Evolutionary conservation across 495 filamentous ascomycete species (phyloP), one percentile per base, ranked within the genome.

Genomic region (Neurospora africana): DNA sequence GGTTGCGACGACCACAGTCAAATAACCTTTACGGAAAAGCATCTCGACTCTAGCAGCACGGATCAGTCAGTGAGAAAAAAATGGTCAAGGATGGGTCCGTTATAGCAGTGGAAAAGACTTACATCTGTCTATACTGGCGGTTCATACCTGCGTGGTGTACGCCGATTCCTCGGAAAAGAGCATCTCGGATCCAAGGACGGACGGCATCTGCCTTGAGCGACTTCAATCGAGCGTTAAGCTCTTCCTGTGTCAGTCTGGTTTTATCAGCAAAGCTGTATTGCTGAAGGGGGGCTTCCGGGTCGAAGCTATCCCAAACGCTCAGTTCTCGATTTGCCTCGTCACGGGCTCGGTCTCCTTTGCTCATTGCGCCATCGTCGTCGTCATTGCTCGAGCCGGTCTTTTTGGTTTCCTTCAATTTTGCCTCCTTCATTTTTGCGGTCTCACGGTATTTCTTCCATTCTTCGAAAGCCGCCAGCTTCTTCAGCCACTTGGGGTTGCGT

Each of bases 111-210:
- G 13, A 17, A 17, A 33, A 68, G 23, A 70, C 37, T 70, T 44
- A 72, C 47, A 86, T 79, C 74, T 93, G 89, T 67, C 92, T 87
- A 76, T 93, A 94, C 70, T 88, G 86, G 68, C 91, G 83, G 76
- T 93, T 93, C 88, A 94, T 87, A 75, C 92, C 91, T 36, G 91
- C 83, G 76, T 94, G 92, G 81, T 94, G 92, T 36, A 93, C 84
- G 23, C 91, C 92, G 69, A 94, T 85, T 8, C 92, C 92, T 69
- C 91, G 80, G 61, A 80, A 81, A 36, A 94, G 77, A 1, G 86
- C 87, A 5, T 84, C 78, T 37, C 90, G 81, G 30, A 92, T 65
- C 53, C 53, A 78, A 73, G 83, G 82, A 41, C 81, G 74, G 21
- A 90, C 78, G 3, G 81, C 77, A 30, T 86, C 84, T 21, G 76